Conservation (phyloP, 352 stramenopile species). For the Ophiocytium majus region DNA sequence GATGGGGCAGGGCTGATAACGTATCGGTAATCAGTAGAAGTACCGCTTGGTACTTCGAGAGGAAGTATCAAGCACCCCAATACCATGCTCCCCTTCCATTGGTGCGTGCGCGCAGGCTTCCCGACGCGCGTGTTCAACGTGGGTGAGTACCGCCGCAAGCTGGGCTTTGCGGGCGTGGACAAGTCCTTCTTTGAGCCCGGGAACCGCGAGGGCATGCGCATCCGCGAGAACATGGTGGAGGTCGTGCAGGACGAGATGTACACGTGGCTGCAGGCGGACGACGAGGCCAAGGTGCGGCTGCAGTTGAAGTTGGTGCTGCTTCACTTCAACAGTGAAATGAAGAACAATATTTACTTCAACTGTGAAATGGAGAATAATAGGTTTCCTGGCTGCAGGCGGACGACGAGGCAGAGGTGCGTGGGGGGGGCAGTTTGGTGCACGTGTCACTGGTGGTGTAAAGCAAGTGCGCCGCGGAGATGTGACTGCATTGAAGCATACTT, state of each 20-base stretch:
- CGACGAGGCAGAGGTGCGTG: constrained; percentile 44
- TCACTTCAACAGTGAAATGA: no score
- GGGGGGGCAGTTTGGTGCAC: background rate
- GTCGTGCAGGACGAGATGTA: constrained; percentile 61
- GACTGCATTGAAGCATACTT: no score
- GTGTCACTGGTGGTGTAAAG: no score
- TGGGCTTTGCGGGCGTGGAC: constrained; percentile 54
- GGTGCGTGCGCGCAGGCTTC: constrained; percentile 46
- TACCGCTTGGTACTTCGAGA: no score
- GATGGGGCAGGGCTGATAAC: no score
- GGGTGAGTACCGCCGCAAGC: constrained; percentile 60
- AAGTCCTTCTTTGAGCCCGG: constrained; percentile 61
- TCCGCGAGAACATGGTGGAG: constrained; percentile 45
- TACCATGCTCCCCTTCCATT: no score
- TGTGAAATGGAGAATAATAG: no score
- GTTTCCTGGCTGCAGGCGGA: constrained; percentile 59
- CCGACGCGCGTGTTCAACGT: constrained; percentile 64
- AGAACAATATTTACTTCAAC: no score
- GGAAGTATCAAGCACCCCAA: no score
- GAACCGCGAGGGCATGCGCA: constrained; percentile 49
- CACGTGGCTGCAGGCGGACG: constrained; percentile 57
- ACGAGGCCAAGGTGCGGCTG: constrained; percentile 46
- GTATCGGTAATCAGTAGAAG: no score
- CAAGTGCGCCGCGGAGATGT: no score
- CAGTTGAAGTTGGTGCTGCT: background rate